Percentiles rank a stretch among this genome's conserved stretches.
Conservation (phyloP, 2,329 filamentous ascomycete species). For the Stachybotrys echinatus region DNA sequence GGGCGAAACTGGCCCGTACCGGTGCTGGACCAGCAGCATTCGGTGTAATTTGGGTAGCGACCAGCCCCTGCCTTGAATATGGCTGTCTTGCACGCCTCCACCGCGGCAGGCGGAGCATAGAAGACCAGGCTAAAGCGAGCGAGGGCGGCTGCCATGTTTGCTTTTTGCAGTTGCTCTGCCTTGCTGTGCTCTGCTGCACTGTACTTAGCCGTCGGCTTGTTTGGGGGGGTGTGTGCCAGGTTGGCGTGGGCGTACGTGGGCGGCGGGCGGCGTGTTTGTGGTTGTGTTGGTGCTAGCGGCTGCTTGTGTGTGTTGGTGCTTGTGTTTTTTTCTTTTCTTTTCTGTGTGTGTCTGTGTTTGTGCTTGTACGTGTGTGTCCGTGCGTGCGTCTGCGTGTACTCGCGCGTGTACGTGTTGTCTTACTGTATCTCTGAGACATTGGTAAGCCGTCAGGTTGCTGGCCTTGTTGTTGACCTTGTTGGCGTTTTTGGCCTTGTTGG, state of each 20-base stretch:
- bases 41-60: constrained; percentile 47
- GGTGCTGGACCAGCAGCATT: constrained; percentile 43
- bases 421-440: background rate
- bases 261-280: no score
- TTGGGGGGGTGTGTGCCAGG: no score
- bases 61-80: constrained; percentile 56
- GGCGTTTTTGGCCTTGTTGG: no score
- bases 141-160: background rate
- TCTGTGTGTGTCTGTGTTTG: no score
- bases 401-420: background rate
- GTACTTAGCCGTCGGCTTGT: no score
- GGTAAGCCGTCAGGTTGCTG: background rate
- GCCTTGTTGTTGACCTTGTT: background rate
- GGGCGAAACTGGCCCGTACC: constrained; percentile 65
- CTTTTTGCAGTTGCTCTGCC: background rate
- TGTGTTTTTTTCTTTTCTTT: no score
- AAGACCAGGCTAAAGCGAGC: constrained; percentile 39
- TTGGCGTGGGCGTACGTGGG: no score
- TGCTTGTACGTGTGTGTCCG: background rate
- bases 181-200: background rate
- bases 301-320: no score
- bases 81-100: constrained; percentile 48
- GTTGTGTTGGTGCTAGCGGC: no score
- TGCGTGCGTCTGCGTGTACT: background rate
- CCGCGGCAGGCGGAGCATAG: constrained; percentile 37